A percentile compares a stretch with the other conserved stretches of the same genome.
phyloP scores from a whole-genome alignment of 2,329 filamentous ascomycete species.

The Verticillium klebahnii region DNA sequence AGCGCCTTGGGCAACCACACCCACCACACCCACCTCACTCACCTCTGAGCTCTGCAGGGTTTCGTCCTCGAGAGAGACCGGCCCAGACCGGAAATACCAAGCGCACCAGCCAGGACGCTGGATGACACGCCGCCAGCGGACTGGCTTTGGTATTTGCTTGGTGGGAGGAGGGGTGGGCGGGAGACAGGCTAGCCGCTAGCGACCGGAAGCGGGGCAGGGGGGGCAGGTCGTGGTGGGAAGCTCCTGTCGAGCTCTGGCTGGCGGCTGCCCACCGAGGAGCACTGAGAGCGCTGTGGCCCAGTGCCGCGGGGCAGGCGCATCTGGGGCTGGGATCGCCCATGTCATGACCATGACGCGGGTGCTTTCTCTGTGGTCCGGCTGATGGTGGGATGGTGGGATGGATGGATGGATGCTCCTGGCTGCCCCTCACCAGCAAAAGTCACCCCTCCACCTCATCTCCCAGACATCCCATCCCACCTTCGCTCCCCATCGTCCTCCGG shows the following conservation, averaged over 20 bases:
- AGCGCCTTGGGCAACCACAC: not conserved
- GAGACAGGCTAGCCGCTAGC: no score
- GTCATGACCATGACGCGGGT: not conserved
- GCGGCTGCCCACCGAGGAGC: not conserved
- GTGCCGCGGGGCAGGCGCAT: not conserved
- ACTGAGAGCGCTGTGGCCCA: not conserved
- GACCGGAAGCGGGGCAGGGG: not conserved
- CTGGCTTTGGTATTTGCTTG: not conserved
- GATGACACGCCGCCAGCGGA: not conserved
- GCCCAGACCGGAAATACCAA: not conserved
- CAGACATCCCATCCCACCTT: not conserved
- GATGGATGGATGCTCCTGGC: not conserved
- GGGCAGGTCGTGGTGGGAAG: not conserved
- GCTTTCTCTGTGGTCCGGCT: not conserved
- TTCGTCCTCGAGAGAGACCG: not conserved
- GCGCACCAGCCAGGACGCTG: not conserved
- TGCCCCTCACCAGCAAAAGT: not conserved
- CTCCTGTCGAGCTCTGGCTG: not conserved
- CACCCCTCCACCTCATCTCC: not conserved
- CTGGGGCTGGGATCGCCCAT: not conserved
- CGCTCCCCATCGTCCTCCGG: not conserved
- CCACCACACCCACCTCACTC: no score
- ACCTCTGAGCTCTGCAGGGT: no score
- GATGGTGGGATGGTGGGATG: not conserved
- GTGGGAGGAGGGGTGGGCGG: no score